Base-by-base conservation (phyloP, 2,329 filamentous ascomycete species). In the Dryadomyces quercivorus region DNA sequence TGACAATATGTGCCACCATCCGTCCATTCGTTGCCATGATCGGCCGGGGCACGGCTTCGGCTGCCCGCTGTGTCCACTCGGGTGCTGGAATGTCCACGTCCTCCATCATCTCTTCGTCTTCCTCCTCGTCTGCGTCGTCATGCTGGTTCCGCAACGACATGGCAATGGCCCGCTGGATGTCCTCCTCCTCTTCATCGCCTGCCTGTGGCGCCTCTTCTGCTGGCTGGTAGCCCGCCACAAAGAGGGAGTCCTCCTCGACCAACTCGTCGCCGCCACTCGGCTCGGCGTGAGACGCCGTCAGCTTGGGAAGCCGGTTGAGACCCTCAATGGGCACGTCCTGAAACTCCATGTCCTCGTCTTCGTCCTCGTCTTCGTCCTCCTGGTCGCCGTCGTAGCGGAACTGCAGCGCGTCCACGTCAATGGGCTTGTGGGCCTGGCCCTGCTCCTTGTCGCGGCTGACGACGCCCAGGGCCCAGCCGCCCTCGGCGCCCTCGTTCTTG, bases 251-350 rank as follows among this genome's bases (percentile, higher is more conserved):
- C 9, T 75, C 73, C 3, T 73, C 74, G 7, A 70, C 68, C 10
- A 75, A 69, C 1, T 61, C 56, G 3, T 56, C 55, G 40, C 61
- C 61, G 52, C 65, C 60, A 22, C 60, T 48, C 20, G 5, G 21
- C 10, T 1, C 26, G 26, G 26, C 26, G 4, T 31, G 26, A 63
- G 55, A n/a, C 57, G 9, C 61, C 56, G 50, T 54, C 13, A 70
- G 64, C 60, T 84, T 92, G 0, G 90, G 89, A 16, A 96, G 70
- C 51, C 90, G 77, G 62, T 96, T 96, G 13, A 96, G 64, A 0
- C 91, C 91, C 66, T 93, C 88, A 50, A 96, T 91, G 0, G 91
- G 90, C 4, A 96, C 85, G 67, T 96, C 91, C 65, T 96, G 91
- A 62, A 96, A 96, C 10, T 88, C 87, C 8, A 56, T 22, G 5